These are phyloP conservation scores for Eremochloa ophiuroides DNA, from an alignment of 176 grass and related monocot species.

Conservation along the genomic window DNA sequence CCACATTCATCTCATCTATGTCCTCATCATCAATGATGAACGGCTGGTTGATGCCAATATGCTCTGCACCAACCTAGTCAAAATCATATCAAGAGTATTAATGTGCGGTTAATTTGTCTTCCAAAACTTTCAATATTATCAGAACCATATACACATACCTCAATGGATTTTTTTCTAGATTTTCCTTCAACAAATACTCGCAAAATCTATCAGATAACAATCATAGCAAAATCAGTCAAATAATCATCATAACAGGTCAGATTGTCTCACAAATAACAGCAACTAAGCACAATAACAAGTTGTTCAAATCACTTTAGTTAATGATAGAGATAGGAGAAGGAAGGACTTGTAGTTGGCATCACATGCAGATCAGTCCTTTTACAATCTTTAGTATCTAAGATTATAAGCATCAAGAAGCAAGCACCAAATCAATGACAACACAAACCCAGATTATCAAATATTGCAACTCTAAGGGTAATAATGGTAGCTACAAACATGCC, in stretches of 20 bases:
- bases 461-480: background rate
- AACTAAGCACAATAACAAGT: background rate
- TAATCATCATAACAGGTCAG: conserved; percentile 19
- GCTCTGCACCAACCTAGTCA: conserved; percentile 42
- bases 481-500: background rate
- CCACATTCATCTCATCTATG: conserved; percentile 38
- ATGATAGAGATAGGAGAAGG: background rate
- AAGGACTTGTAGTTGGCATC: background rate
- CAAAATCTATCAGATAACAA: conserved; percentile 31
- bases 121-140: conserved; percentile 2
- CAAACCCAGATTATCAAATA: background rate
- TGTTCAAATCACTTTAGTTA: conserved; percentile 4
- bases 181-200: conserved; percentile 25
- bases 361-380: background rate
- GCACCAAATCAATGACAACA: conserved; percentile 8
- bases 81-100: conserved; percentile 29
- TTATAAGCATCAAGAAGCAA: background rate
- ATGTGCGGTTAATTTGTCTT: background rate
- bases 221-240: conserved; percentile 29
- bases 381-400: conserved; percentile 3
- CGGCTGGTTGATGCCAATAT: conserved; percentile 46
- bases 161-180: conserved; percentile 12
- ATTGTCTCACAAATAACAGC: background rate
- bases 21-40: conserved; percentile 66
- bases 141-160: conserved; percentile 24